Evolutionary conservation across 495 filamentous ascomycete genomes (phyloP).

Genomic region (Patellaria atrata): DNA sequence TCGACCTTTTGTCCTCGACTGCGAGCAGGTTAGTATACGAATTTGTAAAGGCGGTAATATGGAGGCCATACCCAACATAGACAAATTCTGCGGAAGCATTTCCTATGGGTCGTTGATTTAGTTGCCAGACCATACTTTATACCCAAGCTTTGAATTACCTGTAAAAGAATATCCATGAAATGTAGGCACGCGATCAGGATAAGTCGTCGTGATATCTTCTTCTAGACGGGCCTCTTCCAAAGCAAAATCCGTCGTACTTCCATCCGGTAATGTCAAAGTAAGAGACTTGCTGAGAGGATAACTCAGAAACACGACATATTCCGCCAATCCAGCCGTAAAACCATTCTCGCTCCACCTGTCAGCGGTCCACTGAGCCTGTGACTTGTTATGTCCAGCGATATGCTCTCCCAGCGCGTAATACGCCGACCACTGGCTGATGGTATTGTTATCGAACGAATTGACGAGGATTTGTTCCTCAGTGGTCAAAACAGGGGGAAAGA

Average conservation of each 20-base stretch:
- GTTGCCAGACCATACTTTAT: too few species aligned
- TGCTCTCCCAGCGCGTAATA: slow-evolving; percentile 18
- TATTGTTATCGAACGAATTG: slow-evolving; percentile 16
- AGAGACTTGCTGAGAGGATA: slow-evolving; percentile 21
- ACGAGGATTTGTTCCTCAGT: slow-evolving; percentile 12
- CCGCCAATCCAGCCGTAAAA: slow-evolving; percentile 14
- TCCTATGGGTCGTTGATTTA: too few species aligned
- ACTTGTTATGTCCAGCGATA: slow-evolving; percentile 12
- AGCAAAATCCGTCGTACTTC: slow-evolving; percentile 7
- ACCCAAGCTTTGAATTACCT: too few species aligned
- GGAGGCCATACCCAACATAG: too few species aligned
- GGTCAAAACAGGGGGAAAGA: slow-evolving; percentile 13
- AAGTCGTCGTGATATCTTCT: slow-evolving; percentile 20
- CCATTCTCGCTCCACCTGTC: slow-evolving; percentile 14
- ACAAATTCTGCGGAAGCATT: slow-evolving; percentile 23
- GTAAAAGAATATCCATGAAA: slow-evolving; percentile 25
- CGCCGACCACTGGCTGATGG: slow-evolving; percentile 17
- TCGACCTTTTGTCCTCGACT: slow-evolving; percentile 21
- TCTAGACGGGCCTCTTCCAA: slow-evolving; percentile 20
- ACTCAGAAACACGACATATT: slow-evolving; percentile 21
- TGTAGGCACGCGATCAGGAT: slow-evolving; percentile 19
- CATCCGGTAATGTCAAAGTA: slow-evolving; percentile 14
- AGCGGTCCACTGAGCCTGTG: slow-evolving; percentile 18
- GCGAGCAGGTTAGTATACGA: background rate
- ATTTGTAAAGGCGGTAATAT: too few species aligned